Evolutionary conservation across 2,329 filamentous ascomycete genomes (phyloP).

Genomic region (Magnaporthiopsis incrustans): DNA sequence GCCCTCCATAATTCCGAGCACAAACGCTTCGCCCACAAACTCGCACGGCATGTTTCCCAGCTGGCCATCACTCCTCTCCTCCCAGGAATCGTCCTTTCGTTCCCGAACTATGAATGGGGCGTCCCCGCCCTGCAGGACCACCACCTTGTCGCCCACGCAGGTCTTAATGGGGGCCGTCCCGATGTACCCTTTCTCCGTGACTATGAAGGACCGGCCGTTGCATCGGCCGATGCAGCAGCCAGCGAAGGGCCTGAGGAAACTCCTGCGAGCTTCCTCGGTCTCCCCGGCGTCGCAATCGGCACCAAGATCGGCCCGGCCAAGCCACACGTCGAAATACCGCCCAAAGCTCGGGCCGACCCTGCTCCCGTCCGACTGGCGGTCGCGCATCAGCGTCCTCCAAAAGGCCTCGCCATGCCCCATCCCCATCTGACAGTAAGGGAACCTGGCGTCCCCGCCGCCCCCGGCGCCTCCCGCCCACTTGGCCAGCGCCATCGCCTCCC

Average conservation of each 20-base stretch:
- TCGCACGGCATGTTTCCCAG: background rate
- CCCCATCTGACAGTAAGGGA: background rate
- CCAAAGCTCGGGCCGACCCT: background rate
- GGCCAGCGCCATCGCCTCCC: background rate
- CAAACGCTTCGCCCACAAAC: background rate
- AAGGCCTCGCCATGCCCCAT: background rate
- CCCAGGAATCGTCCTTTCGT: background rate
- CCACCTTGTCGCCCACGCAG: too few species aligned
- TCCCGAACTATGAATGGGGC: background rate
- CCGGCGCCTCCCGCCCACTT: background rate
- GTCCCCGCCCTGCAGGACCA: too few species aligned
- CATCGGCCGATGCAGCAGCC: background rate
- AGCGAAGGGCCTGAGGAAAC: background rate
- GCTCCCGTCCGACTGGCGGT: background rate
- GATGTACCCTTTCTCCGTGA: background rate
- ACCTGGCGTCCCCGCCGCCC: background rate
- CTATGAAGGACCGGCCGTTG: background rate
- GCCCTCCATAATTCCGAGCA: conserved; percentile 1
- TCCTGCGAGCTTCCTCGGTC: background rate
- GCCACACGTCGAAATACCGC: background rate
- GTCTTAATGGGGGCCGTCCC: background rate
- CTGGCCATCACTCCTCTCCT: background rate
- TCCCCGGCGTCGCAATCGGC: too few species aligned
- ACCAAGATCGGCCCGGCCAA: background rate
- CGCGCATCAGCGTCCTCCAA: background rate